Percentiles rank a stretch among this genome's conserved stretches.
phyloP scores from a whole-genome alignment of 228 moss, liverwort and hornwort species.

The Sphagnum fallax region DNA sequence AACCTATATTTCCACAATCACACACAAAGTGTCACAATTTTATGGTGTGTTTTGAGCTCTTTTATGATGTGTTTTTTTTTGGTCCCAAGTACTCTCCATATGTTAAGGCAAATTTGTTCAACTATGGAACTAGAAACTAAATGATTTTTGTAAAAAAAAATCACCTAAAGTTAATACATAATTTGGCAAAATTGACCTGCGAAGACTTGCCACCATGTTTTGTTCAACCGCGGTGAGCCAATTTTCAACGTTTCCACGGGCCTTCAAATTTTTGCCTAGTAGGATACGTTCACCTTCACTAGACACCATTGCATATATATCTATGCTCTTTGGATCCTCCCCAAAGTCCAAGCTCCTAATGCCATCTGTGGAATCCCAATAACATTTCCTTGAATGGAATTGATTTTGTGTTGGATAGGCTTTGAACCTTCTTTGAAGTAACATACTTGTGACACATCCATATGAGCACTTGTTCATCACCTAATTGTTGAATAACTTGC shows the following conservation, averaged over 20 bases:
- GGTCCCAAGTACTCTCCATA: too few species aligned
- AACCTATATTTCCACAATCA: conserved; percentile 19
- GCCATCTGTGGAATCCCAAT: conserved; percentile 38
- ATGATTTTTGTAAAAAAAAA: neutral
- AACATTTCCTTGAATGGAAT: neutral
- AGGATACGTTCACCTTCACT: conserved; percentile 70
- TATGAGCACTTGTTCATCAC: too few species aligned
- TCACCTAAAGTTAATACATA: neutral
- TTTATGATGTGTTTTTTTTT: too few species aligned
- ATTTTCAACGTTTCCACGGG: conserved; percentile 88
- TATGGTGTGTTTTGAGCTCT: too few species aligned
- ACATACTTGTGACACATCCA: too few species aligned
- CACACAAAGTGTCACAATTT: too few species aligned
- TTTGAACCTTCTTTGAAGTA: too few species aligned
- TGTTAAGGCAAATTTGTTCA: neutral
- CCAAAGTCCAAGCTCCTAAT: conserved; percentile 91
- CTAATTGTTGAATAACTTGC: too few species aligned
- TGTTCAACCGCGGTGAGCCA: conserved; percentile 91
- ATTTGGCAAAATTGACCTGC: conserved; percentile 27
- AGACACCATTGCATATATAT: conserved; percentile 84
- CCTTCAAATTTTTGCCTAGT: conserved; percentile 86
- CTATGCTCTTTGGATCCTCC: conserved; percentile 89
- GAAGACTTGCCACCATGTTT: conserved; percentile 79
- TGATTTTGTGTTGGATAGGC: too few species aligned
- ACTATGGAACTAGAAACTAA: neutral